A percentile compares a stretch with the other conserved stretches of the same genome.
phyloP scores from a whole-genome alignment of 352 stramenopile species.

The Phytophthora crassamura region DNA sequence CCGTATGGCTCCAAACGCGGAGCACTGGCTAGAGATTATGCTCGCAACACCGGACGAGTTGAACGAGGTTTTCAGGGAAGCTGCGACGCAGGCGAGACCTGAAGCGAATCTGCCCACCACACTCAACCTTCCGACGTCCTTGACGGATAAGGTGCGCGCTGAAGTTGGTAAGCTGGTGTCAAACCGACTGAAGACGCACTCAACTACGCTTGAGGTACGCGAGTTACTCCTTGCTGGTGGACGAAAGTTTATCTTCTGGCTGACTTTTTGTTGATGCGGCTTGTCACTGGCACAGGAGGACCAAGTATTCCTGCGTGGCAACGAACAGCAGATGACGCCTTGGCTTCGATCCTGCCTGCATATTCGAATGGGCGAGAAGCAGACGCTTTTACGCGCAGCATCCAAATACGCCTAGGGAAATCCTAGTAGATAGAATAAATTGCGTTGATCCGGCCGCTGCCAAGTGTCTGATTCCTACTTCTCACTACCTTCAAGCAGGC shows the following conservation, averaged over 20 bases:
- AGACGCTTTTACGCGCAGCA: slow-evolving; percentile 29
- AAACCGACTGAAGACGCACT: slow-evolving; percentile 32
- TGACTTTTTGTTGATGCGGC: not conserved
- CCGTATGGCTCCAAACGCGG: slow-evolving; percentile 35
- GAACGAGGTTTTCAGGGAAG: slow-evolving; percentile 46
- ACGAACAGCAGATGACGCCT: slow-evolving; percentile 56
- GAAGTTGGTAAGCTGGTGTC: slow-evolving; percentile 31
- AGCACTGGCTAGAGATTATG: slow-evolving; percentile 65
- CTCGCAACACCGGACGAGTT: slow-evolving; percentile 56
- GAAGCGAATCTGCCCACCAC: slow-evolving; percentile 10
- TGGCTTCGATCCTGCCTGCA: slow-evolving; percentile 76
- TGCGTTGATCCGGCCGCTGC: slow-evolving; percentile 24
- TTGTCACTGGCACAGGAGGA: slow-evolving; percentile 51
- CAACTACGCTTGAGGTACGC: slow-evolving; percentile 44
- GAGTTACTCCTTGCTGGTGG: not conserved
- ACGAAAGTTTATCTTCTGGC: not conserved
- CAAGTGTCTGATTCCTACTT: slow-evolving; percentile 12
- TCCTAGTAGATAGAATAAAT: slow-evolving; percentile 34
- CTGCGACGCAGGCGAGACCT: slow-evolving; percentile 8
- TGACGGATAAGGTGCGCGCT: slow-evolving; percentile 32
- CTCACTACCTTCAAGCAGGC: slow-evolving; percentile 24
- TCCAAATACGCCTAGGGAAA: slow-evolving; percentile 22
- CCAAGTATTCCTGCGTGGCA: slow-evolving; percentile 48
- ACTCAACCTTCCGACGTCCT: slow-evolving; percentile 40
- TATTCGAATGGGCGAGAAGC: slow-evolving; percentile 76